Evolutionary conservation across 148 eudicot species (phyloP).

Genomic region (Suaeda aralocaspica): DNA sequence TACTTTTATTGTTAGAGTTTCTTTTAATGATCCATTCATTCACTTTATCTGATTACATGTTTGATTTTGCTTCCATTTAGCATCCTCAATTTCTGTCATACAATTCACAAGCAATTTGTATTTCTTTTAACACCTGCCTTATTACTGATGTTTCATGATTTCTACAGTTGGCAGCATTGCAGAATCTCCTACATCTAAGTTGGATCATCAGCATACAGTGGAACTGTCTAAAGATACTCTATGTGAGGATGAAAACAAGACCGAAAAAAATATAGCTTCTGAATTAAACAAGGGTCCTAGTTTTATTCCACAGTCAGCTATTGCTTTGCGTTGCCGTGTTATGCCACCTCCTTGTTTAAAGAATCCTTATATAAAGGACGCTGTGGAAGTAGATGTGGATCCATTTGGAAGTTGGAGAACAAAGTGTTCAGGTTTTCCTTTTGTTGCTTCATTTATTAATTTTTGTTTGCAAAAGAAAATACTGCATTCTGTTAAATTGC

Average conservation of each 20-base stretch:
- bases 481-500: background rate
- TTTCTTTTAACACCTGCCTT: too few relatives aligned
- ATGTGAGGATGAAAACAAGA: conserved; percentile 36
- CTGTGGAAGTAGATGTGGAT: conserved; percentile 47
- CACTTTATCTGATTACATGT: too few relatives aligned
- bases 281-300: conserved; percentile 35
- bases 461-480: background rate
- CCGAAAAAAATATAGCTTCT: conserved; percentile 25
- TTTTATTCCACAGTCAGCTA: conserved; percentile 77
- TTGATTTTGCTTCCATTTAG: too few relatives aligned
- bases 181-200: conserved; percentile 31
- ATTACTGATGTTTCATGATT: background rate
- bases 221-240: conserved; percentile 43
- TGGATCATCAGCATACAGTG: conserved; percentile 32
- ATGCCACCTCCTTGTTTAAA: conserved; percentile 91
- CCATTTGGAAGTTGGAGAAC: conserved; percentile 64
- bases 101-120: too few relatives aligned
- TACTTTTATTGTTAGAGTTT: too few relatives aligned
- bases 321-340: conserved; percentile 87
- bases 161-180: conserved; percentile 35
- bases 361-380: conserved; percentile 64
- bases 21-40: too few relatives aligned
- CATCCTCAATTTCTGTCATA: too few relatives aligned
- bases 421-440: conserved; percentile 59
- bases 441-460: background rate